These are phyloP conservation scores for Mycena sp. DNA, from an alignment of 1,284 basidiomycete species.

Conservation along the genomic window DNA sequence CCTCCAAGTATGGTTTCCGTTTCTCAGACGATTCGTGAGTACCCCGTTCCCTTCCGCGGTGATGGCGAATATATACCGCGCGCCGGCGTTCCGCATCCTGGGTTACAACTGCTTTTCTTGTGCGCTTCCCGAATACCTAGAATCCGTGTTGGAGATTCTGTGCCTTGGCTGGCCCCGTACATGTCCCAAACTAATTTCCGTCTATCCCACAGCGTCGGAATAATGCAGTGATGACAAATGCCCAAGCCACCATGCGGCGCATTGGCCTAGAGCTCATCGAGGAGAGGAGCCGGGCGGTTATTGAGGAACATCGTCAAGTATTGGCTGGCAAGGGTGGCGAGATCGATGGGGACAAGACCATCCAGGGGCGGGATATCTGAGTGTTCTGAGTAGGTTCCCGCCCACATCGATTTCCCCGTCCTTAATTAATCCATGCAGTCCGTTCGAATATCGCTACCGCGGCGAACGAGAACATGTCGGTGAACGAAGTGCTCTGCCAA, in stretches of 20 bases:
- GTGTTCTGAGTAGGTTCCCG: conserved; percentile 59
- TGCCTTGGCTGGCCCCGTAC: neutral
- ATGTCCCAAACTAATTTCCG: conserved; percentile 18
- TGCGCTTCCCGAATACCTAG: conserved; percentile 15
- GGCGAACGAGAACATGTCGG: conserved; percentile 64
- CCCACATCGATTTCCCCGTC: neutral
- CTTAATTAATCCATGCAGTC: conserved; percentile 49
- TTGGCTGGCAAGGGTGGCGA: conserved; percentile 4
- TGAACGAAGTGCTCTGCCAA: conserved; percentile 76
- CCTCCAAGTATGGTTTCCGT: conserved; percentile 69
- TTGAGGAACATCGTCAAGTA: conserved; percentile 33
- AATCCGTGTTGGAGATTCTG: too few relatives aligned
- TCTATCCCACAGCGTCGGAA: conserved; percentile 46
- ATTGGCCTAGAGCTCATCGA: conserved; percentile 68
- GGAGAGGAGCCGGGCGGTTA: conserved; percentile 48
- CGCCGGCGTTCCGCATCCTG: too few relatives aligned
- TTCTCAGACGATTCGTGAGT: conserved; percentile 65
- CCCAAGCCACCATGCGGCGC: conserved; percentile 58
- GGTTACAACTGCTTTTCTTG: neutral
- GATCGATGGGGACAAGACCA: conserved; percentile 32
- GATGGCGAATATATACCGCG: neutral
- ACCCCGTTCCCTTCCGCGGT: conserved; percentile 13
- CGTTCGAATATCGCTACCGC: conserved; percentile 64
- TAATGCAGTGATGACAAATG: conserved; percentile 51
- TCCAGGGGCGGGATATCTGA: conserved; percentile 55